phyloP scores from a whole-genome alignment of 768 basidiomycete genomes.

The Lactifluus hygrophoroides region DNA sequence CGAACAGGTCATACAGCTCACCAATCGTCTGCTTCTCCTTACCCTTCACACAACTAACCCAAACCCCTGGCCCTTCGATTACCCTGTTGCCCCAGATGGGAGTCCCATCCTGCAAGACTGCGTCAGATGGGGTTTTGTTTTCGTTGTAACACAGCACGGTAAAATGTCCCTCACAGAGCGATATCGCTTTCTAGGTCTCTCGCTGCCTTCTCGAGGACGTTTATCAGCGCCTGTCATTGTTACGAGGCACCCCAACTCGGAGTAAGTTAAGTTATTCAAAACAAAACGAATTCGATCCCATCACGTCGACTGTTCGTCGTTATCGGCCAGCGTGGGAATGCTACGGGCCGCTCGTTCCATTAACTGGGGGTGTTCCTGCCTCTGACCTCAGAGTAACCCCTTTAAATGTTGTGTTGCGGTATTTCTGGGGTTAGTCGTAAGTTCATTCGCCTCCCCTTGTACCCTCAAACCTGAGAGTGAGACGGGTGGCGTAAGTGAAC shows the following conservation, averaged over 20 bases:
- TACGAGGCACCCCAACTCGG: not conserved
- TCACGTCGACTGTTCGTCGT: not conserved
- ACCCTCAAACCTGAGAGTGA: too few species aligned
- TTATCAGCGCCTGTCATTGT: constrained; percentile 1
- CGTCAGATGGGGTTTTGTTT: not conserved
- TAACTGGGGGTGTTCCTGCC: too few species aligned
- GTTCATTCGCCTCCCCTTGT: too few species aligned
- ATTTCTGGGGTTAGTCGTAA: too few species aligned
- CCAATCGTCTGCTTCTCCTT: constrained; percentile 72
- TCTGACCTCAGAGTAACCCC: not conserved
- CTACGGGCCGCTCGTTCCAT: not conserved
- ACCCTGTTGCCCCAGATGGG: constrained; percentile 54
- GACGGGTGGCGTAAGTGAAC: too few species aligned
- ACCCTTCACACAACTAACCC: constrained; percentile 80
- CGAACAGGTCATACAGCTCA: constrained; percentile 73
- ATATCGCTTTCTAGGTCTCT: constrained; percentile 3
- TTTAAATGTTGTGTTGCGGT: too few species aligned
- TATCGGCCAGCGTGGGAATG: not conserved
- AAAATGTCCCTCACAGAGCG: constrained; percentile 1
- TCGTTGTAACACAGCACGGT: not conserved
- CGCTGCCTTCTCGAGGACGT: not conserved
- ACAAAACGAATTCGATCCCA: not conserved
- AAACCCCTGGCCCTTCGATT: constrained; percentile 76
- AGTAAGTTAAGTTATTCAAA: too few species aligned
- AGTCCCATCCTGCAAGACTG: constrained; percentile 46